Base-by-base conservation (phyloP, 1,139 yeast genomes). In the Saccharomyces hybrid region DNA sequence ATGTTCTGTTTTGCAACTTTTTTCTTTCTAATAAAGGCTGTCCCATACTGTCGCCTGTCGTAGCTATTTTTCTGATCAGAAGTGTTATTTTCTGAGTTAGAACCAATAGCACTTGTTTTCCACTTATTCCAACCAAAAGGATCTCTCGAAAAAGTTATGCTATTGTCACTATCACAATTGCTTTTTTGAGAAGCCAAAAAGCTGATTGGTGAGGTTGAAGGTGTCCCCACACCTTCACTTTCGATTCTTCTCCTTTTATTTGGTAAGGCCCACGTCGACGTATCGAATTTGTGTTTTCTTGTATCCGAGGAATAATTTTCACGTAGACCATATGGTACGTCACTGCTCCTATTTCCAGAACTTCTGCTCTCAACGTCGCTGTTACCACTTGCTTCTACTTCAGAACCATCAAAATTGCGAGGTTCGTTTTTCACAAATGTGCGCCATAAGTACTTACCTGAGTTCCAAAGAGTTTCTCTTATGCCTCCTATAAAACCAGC, bases 61-160 rank as follows among this genome's bases (percentile, higher is more conserved):
- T 16, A 14, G 38, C 28, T 9, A 16, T 47, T 29, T 6, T 9
- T 29, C 7, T 9, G 31, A 23, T 23, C 16, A 3, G 50, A 38
- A 38, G 7, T 13, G 26, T 19, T 16, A 41, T 13, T 26, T 6
- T 38, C 46, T 23, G 27, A 26, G 9, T 46, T 49, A 28, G 49
- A 19, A 11, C 57, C 58, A 31, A 62, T 57, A 7, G 54, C 53
- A 11, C 53, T 49, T 16, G 59, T 58, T 48, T 60, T 57, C 63
- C 62, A 59, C 19, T 58, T 60, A 55, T 61, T 60, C 70, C 70
- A 66, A 9, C 62, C 62, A 50, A 65, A 65, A 3, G 70, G 70
- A 55, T 66, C 69, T 44, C 57, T 63, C 6, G 62, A 60, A 38
- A 64, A 54, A 2, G 54, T 52, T 9, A 59, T 23, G 32, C 29